Evolutionary conservation across 306 rosid genomes (phyloP).

Genomic region (Rosa chinensis): DNA sequence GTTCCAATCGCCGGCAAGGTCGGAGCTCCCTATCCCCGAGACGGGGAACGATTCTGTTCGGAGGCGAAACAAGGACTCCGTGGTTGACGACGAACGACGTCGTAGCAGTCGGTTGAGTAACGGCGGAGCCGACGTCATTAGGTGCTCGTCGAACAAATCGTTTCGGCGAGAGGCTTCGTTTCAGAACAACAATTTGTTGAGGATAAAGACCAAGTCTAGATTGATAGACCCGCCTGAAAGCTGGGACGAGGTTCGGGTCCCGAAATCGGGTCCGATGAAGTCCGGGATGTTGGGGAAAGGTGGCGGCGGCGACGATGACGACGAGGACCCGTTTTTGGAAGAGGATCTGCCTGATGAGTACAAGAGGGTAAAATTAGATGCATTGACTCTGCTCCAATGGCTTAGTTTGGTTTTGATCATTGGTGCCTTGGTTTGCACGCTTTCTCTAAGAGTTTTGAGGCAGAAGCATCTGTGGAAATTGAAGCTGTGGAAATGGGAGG

Average conservation of each 20-base stretch:
- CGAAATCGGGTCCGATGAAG: slow-evolving; percentile 56
- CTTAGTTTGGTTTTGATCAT: slow-evolving; percentile 60
- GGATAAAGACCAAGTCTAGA: slow-evolving; percentile 64
- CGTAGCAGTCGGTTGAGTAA: neutral
- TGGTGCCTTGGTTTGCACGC: slow-evolving; percentile 46
- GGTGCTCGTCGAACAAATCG: slow-evolving; percentile 70
- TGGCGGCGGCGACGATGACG: slow-evolving; percentile 50
- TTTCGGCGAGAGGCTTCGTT: slow-evolving; percentile 53
- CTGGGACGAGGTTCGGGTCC: slow-evolving; percentile 35
- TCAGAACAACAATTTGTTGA: slow-evolving; percentile 38
- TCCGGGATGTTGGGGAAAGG: slow-evolving; percentile 52
- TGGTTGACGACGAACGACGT: slow-evolving; percentile 17
- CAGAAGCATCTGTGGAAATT: slow-evolving; percentile 51
- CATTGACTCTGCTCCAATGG: slow-evolving; percentile 59
- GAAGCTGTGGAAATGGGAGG: slow-evolving; percentile 81
- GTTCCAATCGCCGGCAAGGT: slow-evolving; percentile 39
- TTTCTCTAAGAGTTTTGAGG: slow-evolving; percentile 41
- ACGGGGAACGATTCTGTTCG: slow-evolving; percentile 34
- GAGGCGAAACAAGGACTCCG: slow-evolving; percentile 47
- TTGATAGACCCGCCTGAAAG: slow-evolving; percentile 72
- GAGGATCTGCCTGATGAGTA: slow-evolving; percentile 67
- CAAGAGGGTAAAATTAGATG: slow-evolving; percentile 34
- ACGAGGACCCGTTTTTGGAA: slow-evolving; percentile 69
- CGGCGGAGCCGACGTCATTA: slow-evolving; percentile 51
- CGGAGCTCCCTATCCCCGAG: slow-evolving; percentile 21